phyloP scores from a whole-genome alignment of 75 land plant genomes.

The Isoetes taiwanensis region DNA sequence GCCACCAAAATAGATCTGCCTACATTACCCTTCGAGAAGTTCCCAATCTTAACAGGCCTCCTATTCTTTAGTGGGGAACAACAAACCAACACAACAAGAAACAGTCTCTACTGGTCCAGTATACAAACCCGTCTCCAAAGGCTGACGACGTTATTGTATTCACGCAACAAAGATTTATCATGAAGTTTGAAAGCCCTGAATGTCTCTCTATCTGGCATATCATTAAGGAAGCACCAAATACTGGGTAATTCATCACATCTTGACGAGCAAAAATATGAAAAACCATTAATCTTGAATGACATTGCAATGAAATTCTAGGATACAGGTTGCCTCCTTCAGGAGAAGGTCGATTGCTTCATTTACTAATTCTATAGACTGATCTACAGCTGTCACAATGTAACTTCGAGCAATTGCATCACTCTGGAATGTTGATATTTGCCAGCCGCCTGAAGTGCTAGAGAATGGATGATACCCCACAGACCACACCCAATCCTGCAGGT shows the following conservation, averaged over 20 bases:
- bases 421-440: slow-evolving; percentile 64
- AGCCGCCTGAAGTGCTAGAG: slow-evolving; percentile 73
- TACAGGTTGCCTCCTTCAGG: slow-evolving; percentile 73
- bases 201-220: slow-evolving; percentile 37
- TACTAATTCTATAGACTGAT: slow-evolving; percentile 60
- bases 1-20: too few species aligned
- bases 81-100: background rate
- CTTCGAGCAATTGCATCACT: slow-evolving; percentile 78
- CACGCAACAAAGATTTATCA: slow-evolving; percentile 51
- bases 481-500: slow-evolving; percentile 91
- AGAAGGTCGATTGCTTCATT: slow-evolving; percentile 67
- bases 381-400: slow-evolving; percentile 75
- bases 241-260: background rate
- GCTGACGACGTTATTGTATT: slow-evolving; percentile 63
- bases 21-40: background rate
- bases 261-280: background rate
- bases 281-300: background rate
- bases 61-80: background rate
- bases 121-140: slow-evolving; percentile 83
- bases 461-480: slow-evolving; percentile 76
- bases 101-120: background rate
- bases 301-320: slow-evolving; percentile 32
- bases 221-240: slow-evolving; percentile 11
- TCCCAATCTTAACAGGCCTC: background rate
- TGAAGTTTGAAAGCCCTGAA: slow-evolving; percentile 56